Percentiles rank a stretch among this genome's conserved stretches.
phyloP scores from a whole-genome alignment of 1,284 basidiomycete species.

The Xerocomus cyaneibrunnescens region DNA sequence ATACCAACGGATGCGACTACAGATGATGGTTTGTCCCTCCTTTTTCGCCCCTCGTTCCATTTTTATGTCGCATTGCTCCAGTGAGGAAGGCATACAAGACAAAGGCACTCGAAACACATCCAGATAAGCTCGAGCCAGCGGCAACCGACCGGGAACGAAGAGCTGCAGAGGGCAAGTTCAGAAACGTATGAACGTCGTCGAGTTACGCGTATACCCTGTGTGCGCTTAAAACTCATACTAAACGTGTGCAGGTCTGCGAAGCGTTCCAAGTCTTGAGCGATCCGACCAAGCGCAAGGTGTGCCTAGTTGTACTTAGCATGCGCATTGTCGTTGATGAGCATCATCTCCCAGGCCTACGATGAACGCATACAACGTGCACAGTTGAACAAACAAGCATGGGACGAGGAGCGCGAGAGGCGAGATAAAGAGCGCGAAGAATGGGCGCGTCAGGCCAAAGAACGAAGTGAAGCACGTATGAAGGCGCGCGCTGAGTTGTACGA shows the following conservation, averaged over 20 bases:
- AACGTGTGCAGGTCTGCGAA: constrained; percentile 38
- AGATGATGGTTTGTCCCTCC: constrained; percentile 37
- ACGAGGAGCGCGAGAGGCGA: constrained; percentile 47
- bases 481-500: constrained; percentile 32
- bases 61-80: constrained; percentile 24
- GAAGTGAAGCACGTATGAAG: constrained; percentile 40
- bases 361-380: constrained; percentile 37
- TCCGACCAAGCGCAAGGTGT: constrained; percentile 55
- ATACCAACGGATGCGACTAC: constrained; percentile 32
- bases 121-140: constrained; percentile 56
- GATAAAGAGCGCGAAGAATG: constrained; percentile 60
- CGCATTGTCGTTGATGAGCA: not conserved
- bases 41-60: not conserved
- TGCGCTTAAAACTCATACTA: constrained; percentile 16
- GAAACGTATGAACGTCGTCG: constrained; percentile 35
- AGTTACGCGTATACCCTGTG: constrained; percentile 26
- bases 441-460: constrained; percentile 52
- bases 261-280: constrained; percentile 48
- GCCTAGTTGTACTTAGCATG: constrained; percentile 9
- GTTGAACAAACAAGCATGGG: constrained; percentile 31
- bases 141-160: constrained; percentile 48
- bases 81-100: constrained; percentile 64
- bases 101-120: constrained; percentile 62
- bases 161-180: constrained; percentile 52
- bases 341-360: constrained; percentile 52